Conservation (phyloP, 148 eudicot genomes). For the Oxyria digyna region DNA sequence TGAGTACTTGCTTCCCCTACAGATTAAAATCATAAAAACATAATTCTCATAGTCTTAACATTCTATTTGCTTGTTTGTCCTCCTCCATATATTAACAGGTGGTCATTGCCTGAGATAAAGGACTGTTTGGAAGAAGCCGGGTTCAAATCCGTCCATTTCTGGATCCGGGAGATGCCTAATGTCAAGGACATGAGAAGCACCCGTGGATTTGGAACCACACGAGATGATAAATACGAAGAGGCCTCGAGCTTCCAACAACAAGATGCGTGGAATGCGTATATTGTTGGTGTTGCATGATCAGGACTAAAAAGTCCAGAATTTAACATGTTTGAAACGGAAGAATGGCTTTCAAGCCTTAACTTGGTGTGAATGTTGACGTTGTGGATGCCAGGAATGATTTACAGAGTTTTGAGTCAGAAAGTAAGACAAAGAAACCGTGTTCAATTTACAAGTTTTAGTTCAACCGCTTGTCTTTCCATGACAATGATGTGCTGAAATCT, state of each 20-base stretch:
- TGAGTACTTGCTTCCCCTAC: slow-evolving; percentile 23
- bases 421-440: background rate
- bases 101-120: slow-evolving; percentile 94
- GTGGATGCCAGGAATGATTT: background rate
- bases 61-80: background rate
- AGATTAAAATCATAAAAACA: background rate
- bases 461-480: too few relatives aligned
- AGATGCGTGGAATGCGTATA: slow-evolving; percentile 95
- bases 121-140: slow-evolving; percentile 96
- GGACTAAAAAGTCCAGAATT: too few relatives aligned
- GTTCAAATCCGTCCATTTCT: slow-evolving; percentile 64
- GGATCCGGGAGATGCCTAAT: slow-evolving; percentile 85
- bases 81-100: slow-evolving; percentile 33
- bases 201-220: slow-evolving; percentile 54
- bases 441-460: background rate
- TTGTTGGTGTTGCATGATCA: slow-evolving; percentile 58
- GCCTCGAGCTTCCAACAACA: slow-evolving; percentile 72
- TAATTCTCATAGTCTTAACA: background rate
- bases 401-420: background rate
- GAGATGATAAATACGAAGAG: slow-evolving; percentile 79
- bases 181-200: slow-evolving; percentile 41
- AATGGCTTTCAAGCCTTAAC: background rate
- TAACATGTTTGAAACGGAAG: background rate
- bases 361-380: background rate
- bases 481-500: too few relatives aligned